Base-by-base conservation (phyloP, 75 land plant species). In the Larix kaempferi region DNA sequence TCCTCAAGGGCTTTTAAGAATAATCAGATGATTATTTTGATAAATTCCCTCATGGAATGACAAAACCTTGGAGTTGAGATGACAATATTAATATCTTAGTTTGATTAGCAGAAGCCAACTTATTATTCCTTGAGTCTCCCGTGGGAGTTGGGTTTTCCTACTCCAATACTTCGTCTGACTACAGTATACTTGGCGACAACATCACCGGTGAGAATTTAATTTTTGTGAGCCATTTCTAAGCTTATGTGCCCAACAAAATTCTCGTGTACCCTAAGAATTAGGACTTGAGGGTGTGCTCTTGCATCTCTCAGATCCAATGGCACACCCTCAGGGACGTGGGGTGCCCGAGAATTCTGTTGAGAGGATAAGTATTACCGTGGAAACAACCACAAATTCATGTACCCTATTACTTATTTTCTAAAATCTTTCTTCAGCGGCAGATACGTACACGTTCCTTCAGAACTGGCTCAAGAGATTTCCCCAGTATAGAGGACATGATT, bases 401-500 rank as follows among this genome's bases (percentile, higher is more conserved):
- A 41, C 44, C 6, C 5, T 41, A 41, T 41, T 41, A 41, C 44
- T 6, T 5, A 0, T 7, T 44, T 44, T 44, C 7, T 44, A 10
- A 44, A 44, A 63, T 23, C 16, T 26, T 55, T 23, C 35, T 0
- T 57, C 78, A 92, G 98, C 98, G 62, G 84, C 81, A 76, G 93
- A 95, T 77, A 52, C 89, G 22, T 89, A 87, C 49, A 81, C 39
- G 25, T 95, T 95, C 78, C 58, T 95, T 49, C 80, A 85, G 55
- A 82, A 82, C 33, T 95, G 98, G 98, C 74, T 95, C 49, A 57
- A 80, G 44, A 87, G 84, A 57, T 95, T 89, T 55, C 95, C 93
- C 0, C 82, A 87, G 73, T 95, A 84, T 74, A 89, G 84, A 74
- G 10, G 65, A 25, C 82, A 88, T 56, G 98, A 93, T 19, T 92